A percentile compares a stretch with the other conserved stretches of the same genome.
These are phyloP conservation scores for Noccaea bulbosa DNA, from an alignment of 345 rosid species.

Conservation along the genomic window DNA sequence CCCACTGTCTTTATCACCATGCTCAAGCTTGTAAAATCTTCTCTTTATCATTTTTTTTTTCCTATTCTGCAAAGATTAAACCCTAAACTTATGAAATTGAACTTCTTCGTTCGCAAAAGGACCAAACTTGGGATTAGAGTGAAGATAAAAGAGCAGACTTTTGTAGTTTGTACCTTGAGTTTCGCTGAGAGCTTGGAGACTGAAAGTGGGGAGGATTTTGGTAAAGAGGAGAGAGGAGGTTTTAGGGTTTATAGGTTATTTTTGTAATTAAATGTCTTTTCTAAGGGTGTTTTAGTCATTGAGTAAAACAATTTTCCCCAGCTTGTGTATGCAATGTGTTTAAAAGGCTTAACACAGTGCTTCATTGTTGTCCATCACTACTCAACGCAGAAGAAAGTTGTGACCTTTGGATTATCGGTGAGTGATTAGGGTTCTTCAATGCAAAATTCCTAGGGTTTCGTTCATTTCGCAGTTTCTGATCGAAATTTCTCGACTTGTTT, in stretches of 20 bases:
- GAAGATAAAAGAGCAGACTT: slow-evolving; percentile 19
- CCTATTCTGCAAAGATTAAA: background rate
- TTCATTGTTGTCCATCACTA: background rate
- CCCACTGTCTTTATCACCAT: slow-evolving; percentile 64
- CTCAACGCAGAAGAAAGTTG: slow-evolving; percentile 12
- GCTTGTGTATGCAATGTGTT: background rate
- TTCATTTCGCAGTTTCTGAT: background rate
- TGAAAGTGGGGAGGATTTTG: background rate
- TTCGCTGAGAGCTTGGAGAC: slow-evolving; percentile 24
- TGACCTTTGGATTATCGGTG: slow-evolving; percentile 29
- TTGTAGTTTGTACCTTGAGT: slow-evolving; percentile 35
- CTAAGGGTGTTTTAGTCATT: slow-evolving; percentile 18
- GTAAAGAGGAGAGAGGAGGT: background rate
- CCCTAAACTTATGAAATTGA: background rate
- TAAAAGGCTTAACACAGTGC: background rate
- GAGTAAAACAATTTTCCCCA: background rate
- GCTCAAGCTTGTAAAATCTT: slow-evolving; percentile 73
- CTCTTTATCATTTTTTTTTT: slow-evolving; percentile 73
- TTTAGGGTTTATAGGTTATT: slow-evolving; percentile 35
- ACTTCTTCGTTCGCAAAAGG: background rate
- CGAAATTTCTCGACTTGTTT: background rate
- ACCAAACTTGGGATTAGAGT: background rate
- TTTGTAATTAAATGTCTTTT: slow-evolving; percentile 1
- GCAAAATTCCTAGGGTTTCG: background rate
- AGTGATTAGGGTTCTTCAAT: slow-evolving; percentile 32